These are phyloP conservation scores for Pleurotus tuoliensis DNA, from an alignment of 768 basidiomycete genomes.

Conservation along the genomic window DNA sequence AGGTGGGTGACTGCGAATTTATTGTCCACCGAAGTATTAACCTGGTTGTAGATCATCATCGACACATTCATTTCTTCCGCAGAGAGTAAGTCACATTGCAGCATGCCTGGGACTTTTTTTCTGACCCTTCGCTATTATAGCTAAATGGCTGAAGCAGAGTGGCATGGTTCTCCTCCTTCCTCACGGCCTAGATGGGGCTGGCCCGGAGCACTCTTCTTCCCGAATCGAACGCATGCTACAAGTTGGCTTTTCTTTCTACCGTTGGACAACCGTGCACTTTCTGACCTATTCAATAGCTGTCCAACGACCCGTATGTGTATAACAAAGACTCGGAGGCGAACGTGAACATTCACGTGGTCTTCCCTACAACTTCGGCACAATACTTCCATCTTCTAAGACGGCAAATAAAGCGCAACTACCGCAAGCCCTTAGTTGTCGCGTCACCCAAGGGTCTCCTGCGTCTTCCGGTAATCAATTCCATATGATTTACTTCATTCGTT, in stretches of 20 bases:
- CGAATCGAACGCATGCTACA: conserved; percentile 90
- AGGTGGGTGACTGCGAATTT: conserved; percentile 29
- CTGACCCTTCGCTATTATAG: conserved; percentile 29
- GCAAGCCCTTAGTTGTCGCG: conserved; percentile 83
- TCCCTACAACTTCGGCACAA: conserved; percentile 86
- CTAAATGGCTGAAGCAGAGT: conserved; percentile 93
- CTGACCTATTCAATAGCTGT: conserved; percentile 44
- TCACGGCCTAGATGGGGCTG: conserved; percentile 89
- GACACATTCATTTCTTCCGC: conserved; percentile 85
- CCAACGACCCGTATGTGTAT: conserved; percentile 60
- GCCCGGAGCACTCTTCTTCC: conserved; percentile 89
- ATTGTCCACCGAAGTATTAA: neutral
- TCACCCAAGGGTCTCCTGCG: conserved; percentile 83
- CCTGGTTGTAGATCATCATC: conserved; percentile 60
- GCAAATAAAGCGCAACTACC: conserved; percentile 79
- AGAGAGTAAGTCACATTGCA: conserved; percentile 54
- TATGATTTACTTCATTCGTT: neutral
- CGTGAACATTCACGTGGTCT: conserved; percentile 82
- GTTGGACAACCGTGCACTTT: neutral
- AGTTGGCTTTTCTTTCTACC: conserved; percentile 32
- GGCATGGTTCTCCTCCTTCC: conserved; percentile 83
- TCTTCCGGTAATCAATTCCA: conserved; percentile 50
- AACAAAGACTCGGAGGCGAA: conserved; percentile 34
- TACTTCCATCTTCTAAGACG: conserved; percentile 92
- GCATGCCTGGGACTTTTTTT: too few relatives aligned